Percentiles rank a stretch among this genome's conserved stretches.
phyloP scores from a whole-genome alignment of 1,284 basidiomycete genomes.

The Entoloma clypeatum region DNA sequence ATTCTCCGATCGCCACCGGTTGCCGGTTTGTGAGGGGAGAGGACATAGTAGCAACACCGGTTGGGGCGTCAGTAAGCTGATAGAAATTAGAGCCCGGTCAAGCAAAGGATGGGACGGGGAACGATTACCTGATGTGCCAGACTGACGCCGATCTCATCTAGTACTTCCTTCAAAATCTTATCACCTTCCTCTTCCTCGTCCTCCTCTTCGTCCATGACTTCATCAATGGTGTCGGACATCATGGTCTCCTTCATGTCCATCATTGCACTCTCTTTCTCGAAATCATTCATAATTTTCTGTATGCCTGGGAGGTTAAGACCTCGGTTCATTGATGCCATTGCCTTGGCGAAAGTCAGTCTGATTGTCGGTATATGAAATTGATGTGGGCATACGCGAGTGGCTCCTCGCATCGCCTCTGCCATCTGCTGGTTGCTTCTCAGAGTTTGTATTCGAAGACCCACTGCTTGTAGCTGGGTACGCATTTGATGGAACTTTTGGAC shows the following conservation, averaged over 20 bases:
- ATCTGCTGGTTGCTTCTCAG: slow-evolving; percentile 97
- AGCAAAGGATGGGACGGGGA: slow-evolving; percentile 6
- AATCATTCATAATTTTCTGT: slow-evolving; percentile 95
- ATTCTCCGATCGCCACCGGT: slow-evolving; percentile 78
- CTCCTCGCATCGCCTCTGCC: slow-evolving; percentile 99
- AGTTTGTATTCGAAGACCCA: slow-evolving; percentile 94
- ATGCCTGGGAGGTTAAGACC: slow-evolving; percentile 94
- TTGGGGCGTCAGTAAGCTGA: slow-evolving; percentile 83
- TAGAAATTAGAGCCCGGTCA: slow-evolving; percentile 11
- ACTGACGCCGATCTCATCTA: slow-evolving; percentile 96
- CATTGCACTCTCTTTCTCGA: slow-evolving; percentile 93
- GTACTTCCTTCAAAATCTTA: slow-evolving; percentile 92
- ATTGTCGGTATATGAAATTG: slow-evolving; percentile 9
- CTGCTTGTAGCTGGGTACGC: slow-evolving; percentile 97
- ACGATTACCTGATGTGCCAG: slow-evolving; percentile 81
- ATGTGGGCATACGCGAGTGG: slow-evolving; percentile 72
- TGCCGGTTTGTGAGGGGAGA: slow-evolving; percentile 67
- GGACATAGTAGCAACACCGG: slow-evolving; percentile 56
- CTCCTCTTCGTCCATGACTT: slow-evolving; percentile 96
- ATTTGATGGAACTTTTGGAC: slow-evolving; percentile 99
- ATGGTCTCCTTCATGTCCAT: slow-evolving; percentile 99
- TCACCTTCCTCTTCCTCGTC: slow-evolving; percentile 97
- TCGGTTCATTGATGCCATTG: slow-evolving; percentile 98
- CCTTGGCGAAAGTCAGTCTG: slow-evolving; percentile 45
- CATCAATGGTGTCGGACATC: slow-evolving; percentile 99